These are phyloP conservation scores for Candida corydali DNA, from an alignment of 805 yeast genomes.

Conservation along the genomic window DNA sequence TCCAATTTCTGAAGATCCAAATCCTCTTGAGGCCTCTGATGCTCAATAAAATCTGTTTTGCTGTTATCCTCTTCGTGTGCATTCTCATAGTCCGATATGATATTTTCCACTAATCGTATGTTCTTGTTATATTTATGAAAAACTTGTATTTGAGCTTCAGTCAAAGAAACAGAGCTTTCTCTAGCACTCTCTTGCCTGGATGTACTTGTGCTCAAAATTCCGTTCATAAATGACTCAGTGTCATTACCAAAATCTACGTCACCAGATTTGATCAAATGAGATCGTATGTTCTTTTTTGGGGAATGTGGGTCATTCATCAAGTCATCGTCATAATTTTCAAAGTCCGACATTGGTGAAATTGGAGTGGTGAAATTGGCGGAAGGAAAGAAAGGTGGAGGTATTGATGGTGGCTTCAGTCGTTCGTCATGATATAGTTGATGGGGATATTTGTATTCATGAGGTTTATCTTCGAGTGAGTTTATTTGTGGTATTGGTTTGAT, in stretches of 20 bases:
- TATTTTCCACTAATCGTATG: conserved; percentile 5
- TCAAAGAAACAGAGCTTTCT: conserved; percentile 7
- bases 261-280: not conserved
- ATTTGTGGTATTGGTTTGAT: too few relatives aligned
- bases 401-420: conserved; percentile 5
- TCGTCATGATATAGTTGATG: not conserved
- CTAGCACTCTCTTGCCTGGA: conserved; percentile 10
- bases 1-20: conserved; percentile 16
- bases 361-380: not conserved
- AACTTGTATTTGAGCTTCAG: conserved; percentile 12
- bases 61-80: not conserved
- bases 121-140: conserved; percentile 1
- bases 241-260: conserved; percentile 1
- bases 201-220: conserved; percentile 15
- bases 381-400: conserved; percentile 2
- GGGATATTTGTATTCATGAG: not conserved
- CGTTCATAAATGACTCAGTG: conserved; percentile 13
- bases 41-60: not conserved
- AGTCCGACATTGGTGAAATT: not conserved
- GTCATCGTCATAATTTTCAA: not conserved
- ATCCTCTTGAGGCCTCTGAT: conserved; percentile 1
- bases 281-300: not conserved
- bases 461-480: not conserved
- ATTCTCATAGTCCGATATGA: not conserved
- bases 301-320: not conserved